Evolutionary conservation across 305 asterid genomes (phyloP).

Genomic region (Fraxinus angustifolia): DNA sequence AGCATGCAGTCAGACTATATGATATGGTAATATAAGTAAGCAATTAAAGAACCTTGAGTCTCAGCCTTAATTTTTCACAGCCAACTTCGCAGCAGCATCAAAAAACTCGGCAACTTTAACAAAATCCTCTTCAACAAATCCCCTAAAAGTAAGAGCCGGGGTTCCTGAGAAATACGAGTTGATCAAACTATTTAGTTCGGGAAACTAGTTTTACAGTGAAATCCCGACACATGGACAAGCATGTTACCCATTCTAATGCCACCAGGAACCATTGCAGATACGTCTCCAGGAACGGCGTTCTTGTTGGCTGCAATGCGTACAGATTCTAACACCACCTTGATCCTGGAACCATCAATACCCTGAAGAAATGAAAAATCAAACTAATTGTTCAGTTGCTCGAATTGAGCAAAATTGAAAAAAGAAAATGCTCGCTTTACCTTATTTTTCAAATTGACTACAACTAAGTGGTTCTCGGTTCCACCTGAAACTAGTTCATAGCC

Average conservation of each 20-base stretch:
- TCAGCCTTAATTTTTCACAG: conserved; percentile 57
- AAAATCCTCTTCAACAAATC: conserved; percentile 89
- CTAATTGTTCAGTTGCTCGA: neutral
- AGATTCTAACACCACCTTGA: conserved; percentile 50
- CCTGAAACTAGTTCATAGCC: conserved; percentile 56
- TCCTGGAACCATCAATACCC: conserved; percentile 89
- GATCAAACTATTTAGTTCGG: conserved; percentile 12
- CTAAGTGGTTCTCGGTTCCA: conserved; percentile 53
- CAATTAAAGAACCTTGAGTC: conserved; percentile 44
- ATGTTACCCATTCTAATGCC: conserved; percentile 84
- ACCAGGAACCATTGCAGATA: conserved; percentile 93
- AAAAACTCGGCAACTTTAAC: conserved; percentile 76
- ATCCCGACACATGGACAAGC: neutral
- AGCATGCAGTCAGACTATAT: neutral
- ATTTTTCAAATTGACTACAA: conserved; percentile 52
- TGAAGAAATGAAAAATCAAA: conserved; percentile 10
- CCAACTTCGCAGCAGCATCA: conserved; percentile 69
- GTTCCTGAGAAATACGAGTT: conserved; percentile 44
- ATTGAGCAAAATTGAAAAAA: neutral
- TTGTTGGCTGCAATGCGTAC: conserved; percentile 22
- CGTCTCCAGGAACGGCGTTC: conserved; percentile 90
- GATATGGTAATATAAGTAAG: neutral
- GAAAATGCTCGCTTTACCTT: conserved; percentile 38
- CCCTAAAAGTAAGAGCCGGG: conserved; percentile 89
- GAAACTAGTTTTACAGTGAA: neutral